phyloP scores from a whole-genome alignment of 768 basidiomycete species.

The Amanita pallidorosea region DNA sequence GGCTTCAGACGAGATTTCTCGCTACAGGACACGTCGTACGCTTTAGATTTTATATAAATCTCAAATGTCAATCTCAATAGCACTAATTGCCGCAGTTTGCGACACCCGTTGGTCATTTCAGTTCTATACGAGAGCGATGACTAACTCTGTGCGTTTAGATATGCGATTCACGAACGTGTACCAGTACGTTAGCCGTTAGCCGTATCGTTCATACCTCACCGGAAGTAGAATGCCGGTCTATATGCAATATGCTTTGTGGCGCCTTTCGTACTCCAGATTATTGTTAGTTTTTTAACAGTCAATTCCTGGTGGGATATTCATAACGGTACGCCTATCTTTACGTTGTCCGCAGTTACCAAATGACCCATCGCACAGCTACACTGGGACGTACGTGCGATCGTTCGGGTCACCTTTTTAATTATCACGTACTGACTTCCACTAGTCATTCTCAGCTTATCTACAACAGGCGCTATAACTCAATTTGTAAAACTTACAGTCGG shows the following conservation, averaged over 20 bases:
- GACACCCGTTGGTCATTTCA: constrained; percentile 25
- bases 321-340: constrained; percentile 32
- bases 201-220: constrained; percentile 4
- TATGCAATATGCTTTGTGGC: constrained; percentile 46
- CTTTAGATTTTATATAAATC: constrained; percentile 6
- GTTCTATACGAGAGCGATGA: neutral
- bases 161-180: constrained; percentile 66
- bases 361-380: constrained; percentile 19
- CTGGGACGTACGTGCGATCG: constrained; percentile 25
- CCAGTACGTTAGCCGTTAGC: constrained; percentile 36
- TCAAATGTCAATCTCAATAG: too few relatives aligned
- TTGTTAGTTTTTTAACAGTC: constrained; percentile 61
- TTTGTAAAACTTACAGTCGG: constrained; percentile 82
- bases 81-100: constrained; percentile 17
- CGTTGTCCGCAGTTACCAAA: constrained; percentile 4
- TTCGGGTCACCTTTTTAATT: neutral
- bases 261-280: constrained; percentile 58
- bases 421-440: constrained; percentile 4
- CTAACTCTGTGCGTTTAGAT: constrained; percentile 25
- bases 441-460: constrained; percentile 58
- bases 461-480: constrained; percentile 76
- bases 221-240: constrained; percentile 31
- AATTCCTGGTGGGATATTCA: constrained; percentile 90
- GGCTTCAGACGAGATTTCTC: constrained; percentile 77
- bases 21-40: constrained; percentile 65